Conservation (phyloP, 2,329 filamentous ascomycete genomes). For the Exophiala aquamarina region DNA sequence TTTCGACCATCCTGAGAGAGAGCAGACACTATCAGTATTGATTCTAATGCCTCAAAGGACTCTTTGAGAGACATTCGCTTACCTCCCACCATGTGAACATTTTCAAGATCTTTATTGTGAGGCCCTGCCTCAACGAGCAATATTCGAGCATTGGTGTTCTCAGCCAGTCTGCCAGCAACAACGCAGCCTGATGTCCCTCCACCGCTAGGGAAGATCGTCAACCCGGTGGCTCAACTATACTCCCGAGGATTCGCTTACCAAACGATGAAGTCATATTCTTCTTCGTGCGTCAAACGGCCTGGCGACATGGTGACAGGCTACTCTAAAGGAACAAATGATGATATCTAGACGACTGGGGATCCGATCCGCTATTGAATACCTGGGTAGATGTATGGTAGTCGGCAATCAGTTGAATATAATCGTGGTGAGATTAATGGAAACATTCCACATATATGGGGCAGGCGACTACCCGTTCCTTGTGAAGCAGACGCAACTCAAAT, state of each 20-base stretch:
- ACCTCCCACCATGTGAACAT: constrained; percentile 47
- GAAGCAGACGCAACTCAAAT: no score
- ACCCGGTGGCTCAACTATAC: no score
- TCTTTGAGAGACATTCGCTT: no score
- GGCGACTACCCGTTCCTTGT: no score
- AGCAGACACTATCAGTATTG: not conserved
- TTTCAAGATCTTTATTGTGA: constrained; percentile 45
- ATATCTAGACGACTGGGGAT: no score
- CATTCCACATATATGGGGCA: no score
- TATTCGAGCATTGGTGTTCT: constrained; percentile 42
- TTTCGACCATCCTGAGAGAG: constrained; percentile 37
- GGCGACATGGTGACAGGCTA: constrained; percentile 20
- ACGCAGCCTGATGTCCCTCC: constrained; percentile 52
- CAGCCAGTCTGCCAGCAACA: constrained; percentile 48
- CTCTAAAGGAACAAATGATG: no score
- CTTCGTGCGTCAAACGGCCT: constrained; percentile 16
- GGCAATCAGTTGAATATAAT: no score
- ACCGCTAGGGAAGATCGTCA: constrained; percentile 27
- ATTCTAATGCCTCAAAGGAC: no score
- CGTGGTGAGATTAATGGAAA: no score
- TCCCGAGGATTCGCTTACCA: constrained; percentile 21
- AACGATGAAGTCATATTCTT: constrained; percentile 31
- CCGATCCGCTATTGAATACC: no score
- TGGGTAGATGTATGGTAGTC: no score
- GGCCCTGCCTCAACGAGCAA: constrained; percentile 51